A percentile compares a stretch with the other conserved stretches of the same genome.
phyloP scores from a whole-genome alignment of 495 filamentous ascomycete species.

The Rhypophila decipiens region DNA sequence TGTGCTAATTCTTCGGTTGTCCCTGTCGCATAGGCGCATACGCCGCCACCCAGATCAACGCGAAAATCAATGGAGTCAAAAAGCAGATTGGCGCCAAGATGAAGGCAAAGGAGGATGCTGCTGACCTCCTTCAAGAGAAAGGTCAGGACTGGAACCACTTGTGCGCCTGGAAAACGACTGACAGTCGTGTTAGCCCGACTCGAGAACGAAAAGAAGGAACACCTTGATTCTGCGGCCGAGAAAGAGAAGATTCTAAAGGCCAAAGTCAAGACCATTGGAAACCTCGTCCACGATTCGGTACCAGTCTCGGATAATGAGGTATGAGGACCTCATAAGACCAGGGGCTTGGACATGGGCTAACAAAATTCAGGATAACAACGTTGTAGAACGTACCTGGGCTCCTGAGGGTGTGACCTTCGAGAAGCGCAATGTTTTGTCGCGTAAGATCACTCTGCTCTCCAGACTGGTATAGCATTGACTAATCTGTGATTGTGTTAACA shows the following conservation, averaged over 20 bases:
- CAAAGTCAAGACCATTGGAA: slow-evolving; percentile 83
- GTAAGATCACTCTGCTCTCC: slow-evolving; percentile 34
- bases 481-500: slow-evolving; percentile 20
- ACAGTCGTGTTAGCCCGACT: slow-evolving; percentile 40
- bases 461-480: neutral
- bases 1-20: neutral
- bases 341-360: neutral
- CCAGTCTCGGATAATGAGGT: slow-evolving; percentile 82
- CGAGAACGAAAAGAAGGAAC: slow-evolving; percentile 71
- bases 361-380: slow-evolving; percentile 63
- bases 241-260: slow-evolving; percentile 62
- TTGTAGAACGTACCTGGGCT: slow-evolving; percentile 66
- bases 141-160: too few relatives aligned
- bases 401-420: slow-evolving; percentile 64
- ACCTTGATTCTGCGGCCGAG: slow-evolving; percentile 63
- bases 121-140: too few relatives aligned
- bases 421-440: slow-evolving; percentile 41
- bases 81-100: slow-evolving; percentile 90
- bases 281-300: slow-evolving; percentile 87
- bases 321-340: slow-evolving; percentile 18
- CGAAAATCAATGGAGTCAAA: slow-evolving; percentile 78
- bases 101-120: slow-evolving; percentile 65
- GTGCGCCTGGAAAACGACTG: neutral
- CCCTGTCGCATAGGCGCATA: slow-evolving; percentile 47
- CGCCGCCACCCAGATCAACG: slow-evolving; percentile 67